Evolutionary conservation across 768 basidiomycete species (phyloP).

Genomic region (Naganishia vaughanmartiniae): DNA sequence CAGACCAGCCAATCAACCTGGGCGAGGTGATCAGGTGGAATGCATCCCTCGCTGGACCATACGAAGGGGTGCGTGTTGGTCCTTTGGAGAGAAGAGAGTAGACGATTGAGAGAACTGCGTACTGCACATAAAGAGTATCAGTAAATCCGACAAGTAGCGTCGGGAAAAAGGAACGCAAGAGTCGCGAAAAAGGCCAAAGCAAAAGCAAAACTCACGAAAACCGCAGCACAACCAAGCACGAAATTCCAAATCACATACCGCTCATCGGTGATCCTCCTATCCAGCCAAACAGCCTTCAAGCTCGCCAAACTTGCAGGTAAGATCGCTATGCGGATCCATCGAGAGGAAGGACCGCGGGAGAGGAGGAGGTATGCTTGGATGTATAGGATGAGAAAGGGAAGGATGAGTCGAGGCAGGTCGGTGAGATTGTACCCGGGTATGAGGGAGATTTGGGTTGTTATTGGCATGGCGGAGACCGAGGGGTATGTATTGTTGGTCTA

Average conservation of each 20-base stretch:
- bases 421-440: background rate
- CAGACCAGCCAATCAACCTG: conserved; percentile 29
- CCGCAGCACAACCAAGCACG: conserved; percentile 28
- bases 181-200: background rate
- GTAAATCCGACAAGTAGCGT: no score
- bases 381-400: conserved; percentile 26
- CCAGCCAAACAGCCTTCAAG: conserved; percentile 19
- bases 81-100: conserved; percentile 8
- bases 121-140: no score
- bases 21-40: conserved; percentile 29
- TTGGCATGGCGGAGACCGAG: background rate
- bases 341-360: background rate
- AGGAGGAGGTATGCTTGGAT: conserved; percentile 28
- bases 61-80: background rate
- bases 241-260: conserved; percentile 29
- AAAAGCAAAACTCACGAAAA: conserved; percentile 25
- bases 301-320: conserved; percentile 21
- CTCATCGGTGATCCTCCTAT: conserved; percentile 14
- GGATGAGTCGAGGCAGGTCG: conserved; percentile 13
- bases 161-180: background rate
- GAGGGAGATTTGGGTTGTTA: background rate
- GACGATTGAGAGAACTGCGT: conserved; percentile 23
- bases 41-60: conserved; percentile 22
- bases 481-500: no score
- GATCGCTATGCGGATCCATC: conserved; percentile 3